Conservation (phyloP, 2,329 filamentous ascomycete genomes). For the Xylariaceae sp. region DNA sequence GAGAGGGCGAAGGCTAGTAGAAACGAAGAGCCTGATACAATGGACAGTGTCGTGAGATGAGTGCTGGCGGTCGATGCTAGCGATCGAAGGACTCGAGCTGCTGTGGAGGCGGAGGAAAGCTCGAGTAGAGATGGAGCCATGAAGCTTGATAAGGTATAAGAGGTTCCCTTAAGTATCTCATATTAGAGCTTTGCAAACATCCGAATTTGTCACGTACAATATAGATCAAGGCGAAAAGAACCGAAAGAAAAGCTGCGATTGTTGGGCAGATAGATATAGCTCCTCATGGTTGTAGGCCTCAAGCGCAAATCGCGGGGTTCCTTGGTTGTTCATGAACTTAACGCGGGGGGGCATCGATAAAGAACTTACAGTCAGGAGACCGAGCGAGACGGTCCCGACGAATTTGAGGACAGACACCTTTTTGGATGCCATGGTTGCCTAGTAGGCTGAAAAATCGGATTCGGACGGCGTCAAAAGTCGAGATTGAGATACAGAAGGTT, state of each 20-base stretch:
- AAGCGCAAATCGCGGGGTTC: constrained; percentile 23
- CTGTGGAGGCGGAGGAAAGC: constrained; percentile 68
- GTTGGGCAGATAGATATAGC: constrained; percentile 1
- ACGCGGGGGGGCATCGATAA: constrained; percentile 20
- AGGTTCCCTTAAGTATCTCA: constrained; percentile 63
- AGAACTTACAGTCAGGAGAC: constrained; percentile 71
- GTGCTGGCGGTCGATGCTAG: constrained; percentile 58
- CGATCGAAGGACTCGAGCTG: constrained; percentile 63
- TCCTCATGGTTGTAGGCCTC: neutral
- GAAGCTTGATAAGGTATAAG: constrained; percentile 73
- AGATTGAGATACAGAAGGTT: neutral
- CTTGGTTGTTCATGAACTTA: neutral
- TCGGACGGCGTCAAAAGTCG: neutral
- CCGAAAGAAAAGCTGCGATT: neutral
- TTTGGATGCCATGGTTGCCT: constrained; percentile 55
- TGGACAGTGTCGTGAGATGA: constrained; percentile 62
- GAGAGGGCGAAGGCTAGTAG: constrained; percentile 73
- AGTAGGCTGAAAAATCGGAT: constrained; percentile 8
- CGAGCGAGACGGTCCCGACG: constrained; percentile 83
- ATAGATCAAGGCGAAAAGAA: no score
- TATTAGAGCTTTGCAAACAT: constrained; percentile 4
- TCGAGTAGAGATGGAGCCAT: constrained; percentile 74
- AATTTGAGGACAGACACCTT: constrained; percentile 81
- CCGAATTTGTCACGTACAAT: neutral
- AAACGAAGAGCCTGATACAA: constrained; percentile 65